Evolutionary conservation across 495 filamentous ascomycete genomes (phyloP).

Genomic region (Penicillium manginii): DNA sequence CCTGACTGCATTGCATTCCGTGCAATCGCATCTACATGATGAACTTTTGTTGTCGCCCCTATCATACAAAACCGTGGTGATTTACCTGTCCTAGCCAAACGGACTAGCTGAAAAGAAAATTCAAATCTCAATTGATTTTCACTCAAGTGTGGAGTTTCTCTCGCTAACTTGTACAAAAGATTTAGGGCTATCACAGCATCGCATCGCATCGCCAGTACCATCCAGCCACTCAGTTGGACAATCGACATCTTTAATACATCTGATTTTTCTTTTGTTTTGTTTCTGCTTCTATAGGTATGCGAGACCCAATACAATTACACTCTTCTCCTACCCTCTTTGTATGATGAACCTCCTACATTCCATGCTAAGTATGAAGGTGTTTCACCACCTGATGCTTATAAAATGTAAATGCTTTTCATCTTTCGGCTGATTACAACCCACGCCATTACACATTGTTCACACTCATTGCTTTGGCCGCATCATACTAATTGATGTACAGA

Average conservation of each 20-base stretch:
- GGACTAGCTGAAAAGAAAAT: slow-evolving; percentile 70
- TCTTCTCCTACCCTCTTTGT: slow-evolving; percentile 25
- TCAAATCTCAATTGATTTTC: slow-evolving; percentile 20
- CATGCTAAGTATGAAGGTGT: slow-evolving; percentile 89
- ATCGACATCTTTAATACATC: too few relatives aligned
- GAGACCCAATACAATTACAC: slow-evolving; percentile 10
- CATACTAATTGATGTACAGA: slow-evolving; percentile 42
- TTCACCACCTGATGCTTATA: slow-evolving; percentile 66
- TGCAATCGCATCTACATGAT: slow-evolving; percentile 60
- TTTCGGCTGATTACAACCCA: slow-evolving; percentile 76
- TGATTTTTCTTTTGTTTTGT: not conserved
- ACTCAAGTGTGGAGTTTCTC: slow-evolving; percentile 16
- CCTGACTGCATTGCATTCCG: slow-evolving; percentile 3
- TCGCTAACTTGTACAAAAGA: slow-evolving; percentile 38
- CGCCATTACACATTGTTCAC: slow-evolving; percentile 14
- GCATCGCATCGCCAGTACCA: not conserved
- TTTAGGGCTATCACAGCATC: not conserved
- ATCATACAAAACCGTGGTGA: slow-evolving; percentile 87
- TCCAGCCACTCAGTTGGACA: too few relatives aligned
- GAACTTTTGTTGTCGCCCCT: slow-evolving; percentile 89
- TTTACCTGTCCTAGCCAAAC: slow-evolving; percentile 90
- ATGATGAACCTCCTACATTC: slow-evolving; percentile 78
- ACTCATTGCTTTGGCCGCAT: slow-evolving; percentile 30
- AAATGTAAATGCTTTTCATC: slow-evolving; percentile 89
- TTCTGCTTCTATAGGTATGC: slow-evolving; percentile 27